Percentiles rank a stretch among this genome's conserved stretches.
Conservation (phyloP, 179 eudicot genomes). For the Camellia oleifera region DNA sequence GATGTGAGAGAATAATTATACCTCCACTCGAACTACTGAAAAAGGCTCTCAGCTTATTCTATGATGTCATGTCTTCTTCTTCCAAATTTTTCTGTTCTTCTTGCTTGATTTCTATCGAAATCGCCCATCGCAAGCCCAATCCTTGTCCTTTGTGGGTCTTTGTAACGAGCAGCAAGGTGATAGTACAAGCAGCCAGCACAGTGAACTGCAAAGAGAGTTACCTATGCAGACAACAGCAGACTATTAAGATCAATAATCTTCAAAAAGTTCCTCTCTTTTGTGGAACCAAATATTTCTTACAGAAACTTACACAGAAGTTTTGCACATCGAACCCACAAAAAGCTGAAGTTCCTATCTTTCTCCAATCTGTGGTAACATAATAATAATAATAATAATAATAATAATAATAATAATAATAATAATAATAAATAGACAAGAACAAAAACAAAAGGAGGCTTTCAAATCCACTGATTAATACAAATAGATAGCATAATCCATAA, state of each 20-base stretch:
- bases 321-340: no score
- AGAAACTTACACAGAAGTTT: constrained; percentile 69
- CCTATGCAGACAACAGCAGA: constrained; percentile 34
- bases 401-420: no score
- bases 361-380: no score
- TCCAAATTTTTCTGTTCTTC: no score
- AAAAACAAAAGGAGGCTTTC: background rate
- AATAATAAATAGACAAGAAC: background rate
- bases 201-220: constrained; percentile 77
- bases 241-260: no score
- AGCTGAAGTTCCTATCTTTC: no score
- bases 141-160: constrained; percentile 59
- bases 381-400: no score
- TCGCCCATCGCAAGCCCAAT: constrained; percentile 33
- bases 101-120: constrained; percentile 11
- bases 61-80: no score
- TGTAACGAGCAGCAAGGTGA: constrained; percentile 45
- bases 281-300: background rate
- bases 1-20: no score
- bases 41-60: no score
- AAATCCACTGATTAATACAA: background rate
- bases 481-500: background rate
- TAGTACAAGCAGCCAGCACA: constrained; percentile 67
- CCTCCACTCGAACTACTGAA: no score
- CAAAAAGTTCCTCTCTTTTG: background rate